Evolutionary conservation across 2,329 filamentous ascomycete genomes (phyloP), one percentile per base, ranked within the genome.

Genomic region (Corinectria fuckeliana): DNA sequence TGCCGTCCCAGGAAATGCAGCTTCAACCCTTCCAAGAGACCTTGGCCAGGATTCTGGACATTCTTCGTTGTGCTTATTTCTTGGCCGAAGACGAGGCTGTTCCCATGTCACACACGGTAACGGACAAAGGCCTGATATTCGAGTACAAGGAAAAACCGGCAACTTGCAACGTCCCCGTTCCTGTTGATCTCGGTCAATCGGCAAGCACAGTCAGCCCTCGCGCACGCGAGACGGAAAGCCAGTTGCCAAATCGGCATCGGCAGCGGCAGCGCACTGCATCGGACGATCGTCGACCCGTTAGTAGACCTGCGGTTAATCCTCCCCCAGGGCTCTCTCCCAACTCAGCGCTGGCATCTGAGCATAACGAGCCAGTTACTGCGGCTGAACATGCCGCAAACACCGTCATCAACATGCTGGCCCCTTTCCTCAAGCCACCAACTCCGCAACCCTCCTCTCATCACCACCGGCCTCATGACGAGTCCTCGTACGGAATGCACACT

Each of bases 401-500:
- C 18, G 78, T 84, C 57, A 77, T 79, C 34, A 75, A 78, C 52
- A 80, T 83, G 70, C 73, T 85, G n/a, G 77, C 80, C 21, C 80
- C 79, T 5, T 83, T 84, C 59, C 67, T 85, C 21, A 75, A 75
- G 48, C 80, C 78, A 49, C 77, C 81, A 23, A 76, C 82, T 60
- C 75, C 78, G 7, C 75, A 78, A 39, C 72, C 75, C 16, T 64
- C 75, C 16, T 64, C 72, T 42, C 72, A 74, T 41, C 70, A 73
- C 1, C 60, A 60, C 20, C 71, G 73, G 16, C 72, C 72, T 3
- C 70, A 72, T 2, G 72, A 71, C 6, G 80, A 84, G 41, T 55
- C 81, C 3, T 85, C 81, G 2, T 86, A 85, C 60, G 84, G 82
- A 14, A 85, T 86, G 82, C 79, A 82, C 66, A 81, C 80, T 9